phyloP scores from a whole-genome alignment of 805 yeast genomes.

The Teunomyces cretensis region DNA sequence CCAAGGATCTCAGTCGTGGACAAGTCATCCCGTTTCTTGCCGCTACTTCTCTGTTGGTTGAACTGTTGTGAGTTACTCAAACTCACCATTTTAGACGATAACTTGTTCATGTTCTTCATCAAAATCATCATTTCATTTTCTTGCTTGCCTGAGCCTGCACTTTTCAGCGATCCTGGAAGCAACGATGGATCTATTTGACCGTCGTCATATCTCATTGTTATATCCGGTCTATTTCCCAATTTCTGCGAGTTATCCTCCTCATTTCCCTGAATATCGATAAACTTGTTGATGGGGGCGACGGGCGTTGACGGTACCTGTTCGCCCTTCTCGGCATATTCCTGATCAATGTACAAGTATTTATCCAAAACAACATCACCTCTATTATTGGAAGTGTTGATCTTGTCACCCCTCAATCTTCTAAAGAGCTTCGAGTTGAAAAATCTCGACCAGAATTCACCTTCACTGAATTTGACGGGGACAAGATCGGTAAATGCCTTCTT shows the following conservation, averaged over 20 bases:
- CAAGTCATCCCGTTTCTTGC: background rate
- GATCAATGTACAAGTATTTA: constrained; percentile 72
- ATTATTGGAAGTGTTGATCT: constrained; percentile 62
- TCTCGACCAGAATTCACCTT: constrained; percentile 95
- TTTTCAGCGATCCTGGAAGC: background rate
- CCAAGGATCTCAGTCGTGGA: background rate
- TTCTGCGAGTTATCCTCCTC: constrained; percentile 74
- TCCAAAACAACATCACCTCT: constrained; percentile 85
- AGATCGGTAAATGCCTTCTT: constrained; percentile 84
- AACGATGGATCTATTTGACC: constrained; percentile 6
- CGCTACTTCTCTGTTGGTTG: background rate
- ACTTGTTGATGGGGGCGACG: constrained; percentile 51
- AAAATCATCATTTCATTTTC: constrained; percentile 71
- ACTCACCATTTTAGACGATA: constrained; percentile 76
- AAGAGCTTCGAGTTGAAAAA: constrained; percentile 90
- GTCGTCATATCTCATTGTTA: constrained; percentile 71
- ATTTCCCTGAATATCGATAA: constrained; percentile 79
- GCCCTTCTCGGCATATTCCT: constrained; percentile 47
- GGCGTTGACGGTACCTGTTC: constrained; percentile 11
- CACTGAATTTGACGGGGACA: constrained; percentile 78
- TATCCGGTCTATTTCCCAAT: constrained; percentile 80
- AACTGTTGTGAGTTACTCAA: constrained; percentile 11
- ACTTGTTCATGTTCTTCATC: constrained; percentile 83
- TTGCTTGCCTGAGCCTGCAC: constrained; percentile 5
- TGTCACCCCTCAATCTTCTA: constrained; percentile 86